Evolutionary conservation across 148 eudicot genomes (phyloP).

Genomic region (Amaranthus cruentus): DNA sequence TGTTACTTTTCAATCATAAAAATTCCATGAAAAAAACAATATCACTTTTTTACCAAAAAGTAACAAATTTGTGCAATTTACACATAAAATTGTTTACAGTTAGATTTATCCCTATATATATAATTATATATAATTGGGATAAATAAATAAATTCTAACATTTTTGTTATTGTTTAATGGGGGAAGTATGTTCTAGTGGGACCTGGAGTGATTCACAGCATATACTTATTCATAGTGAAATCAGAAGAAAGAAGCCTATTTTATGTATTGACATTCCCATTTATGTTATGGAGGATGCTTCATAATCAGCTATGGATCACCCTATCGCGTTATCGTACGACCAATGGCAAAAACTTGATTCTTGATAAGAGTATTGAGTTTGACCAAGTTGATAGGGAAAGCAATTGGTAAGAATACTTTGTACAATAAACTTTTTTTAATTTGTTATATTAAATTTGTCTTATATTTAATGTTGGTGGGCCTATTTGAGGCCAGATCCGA

Average conservation of each 20-base stretch:
- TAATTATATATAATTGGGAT: too few relatives aligned
- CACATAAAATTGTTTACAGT: too few relatives aligned
- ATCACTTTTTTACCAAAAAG: too few relatives aligned
- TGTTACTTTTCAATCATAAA: too few relatives aligned
- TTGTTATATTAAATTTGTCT: too few relatives aligned
- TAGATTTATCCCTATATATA: too few relatives aligned
- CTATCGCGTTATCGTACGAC: slow-evolving; percentile 67
- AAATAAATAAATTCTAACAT: neutral
- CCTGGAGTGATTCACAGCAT: slow-evolving; percentile 43
- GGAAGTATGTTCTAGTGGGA: slow-evolving; percentile 52
- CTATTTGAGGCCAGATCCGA: too few relatives aligned
- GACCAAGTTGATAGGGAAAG: slow-evolving; percentile 72
- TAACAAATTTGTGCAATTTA: too few relatives aligned
- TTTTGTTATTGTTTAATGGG: neutral
- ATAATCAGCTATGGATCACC: slow-evolving; percentile 62
- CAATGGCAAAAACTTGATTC: slow-evolving; percentile 49
- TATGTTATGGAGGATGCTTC: slow-evolving; percentile 43
- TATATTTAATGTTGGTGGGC: too few relatives aligned
- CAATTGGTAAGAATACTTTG: slow-evolving; percentile 37
- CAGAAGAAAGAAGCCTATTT: slow-evolving; percentile 25
- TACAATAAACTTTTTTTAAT: too few relatives aligned
- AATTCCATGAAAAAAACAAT: too few relatives aligned
- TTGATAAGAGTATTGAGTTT: slow-evolving; percentile 64
- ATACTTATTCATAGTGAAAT: slow-evolving; percentile 23
- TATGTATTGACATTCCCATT: slow-evolving; percentile 34